These are phyloP conservation scores for Psilocybe tampanensis DNA, from an alignment of 768 basidiomycete species.

Conservation along the genomic window DNA sequence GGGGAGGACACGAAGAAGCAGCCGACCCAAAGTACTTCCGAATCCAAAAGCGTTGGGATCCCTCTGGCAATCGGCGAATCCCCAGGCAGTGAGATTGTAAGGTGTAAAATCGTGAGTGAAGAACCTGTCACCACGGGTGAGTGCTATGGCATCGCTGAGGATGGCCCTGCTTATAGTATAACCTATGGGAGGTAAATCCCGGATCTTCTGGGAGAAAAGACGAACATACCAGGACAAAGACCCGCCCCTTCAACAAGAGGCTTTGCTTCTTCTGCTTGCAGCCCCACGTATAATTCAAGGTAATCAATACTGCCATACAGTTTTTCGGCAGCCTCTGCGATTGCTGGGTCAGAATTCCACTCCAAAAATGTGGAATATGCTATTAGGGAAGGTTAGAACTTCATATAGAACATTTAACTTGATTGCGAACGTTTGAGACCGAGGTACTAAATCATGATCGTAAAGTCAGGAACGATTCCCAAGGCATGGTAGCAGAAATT, in stretches of 20 bases:
- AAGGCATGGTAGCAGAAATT: conserved; percentile 3
- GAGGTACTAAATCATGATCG: conserved; percentile 49
- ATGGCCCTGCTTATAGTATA: conserved; percentile 88
- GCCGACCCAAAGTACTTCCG: conserved; percentile 73
- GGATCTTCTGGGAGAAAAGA: not conserved
- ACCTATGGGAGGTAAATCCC: conserved; percentile 34
- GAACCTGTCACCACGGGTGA: conserved; percentile 84
- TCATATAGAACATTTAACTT: not conserved
- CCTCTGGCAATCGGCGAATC: conserved; percentile 81
- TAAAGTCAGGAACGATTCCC: not conserved
- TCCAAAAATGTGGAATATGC: conserved; percentile 74
- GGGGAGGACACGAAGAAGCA: conserved; percentile 76
- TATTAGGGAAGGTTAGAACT: conserved; percentile 25
- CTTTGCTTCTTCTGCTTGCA: conserved; percentile 80
- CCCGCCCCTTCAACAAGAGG: conserved; percentile 78
- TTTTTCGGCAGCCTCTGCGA: conserved; percentile 73
- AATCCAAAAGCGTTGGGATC: conserved; percentile 72
- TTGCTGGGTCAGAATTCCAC: conserved; percentile 76
- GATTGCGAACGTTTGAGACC: conserved; percentile 67
- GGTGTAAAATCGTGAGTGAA: conserved; percentile 84
- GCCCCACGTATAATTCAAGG: conserved; percentile 80
- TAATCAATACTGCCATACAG: conserved; percentile 77
- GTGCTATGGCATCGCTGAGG: conserved; percentile 82
- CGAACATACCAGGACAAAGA: conserved; percentile 68
- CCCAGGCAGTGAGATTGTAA: conserved; percentile 81